These are phyloP conservation scores for Cladophialophora psammophila DNA, from an alignment of 2,329 filamentous ascomycete genomes.

Conservation along the genomic window DNA sequence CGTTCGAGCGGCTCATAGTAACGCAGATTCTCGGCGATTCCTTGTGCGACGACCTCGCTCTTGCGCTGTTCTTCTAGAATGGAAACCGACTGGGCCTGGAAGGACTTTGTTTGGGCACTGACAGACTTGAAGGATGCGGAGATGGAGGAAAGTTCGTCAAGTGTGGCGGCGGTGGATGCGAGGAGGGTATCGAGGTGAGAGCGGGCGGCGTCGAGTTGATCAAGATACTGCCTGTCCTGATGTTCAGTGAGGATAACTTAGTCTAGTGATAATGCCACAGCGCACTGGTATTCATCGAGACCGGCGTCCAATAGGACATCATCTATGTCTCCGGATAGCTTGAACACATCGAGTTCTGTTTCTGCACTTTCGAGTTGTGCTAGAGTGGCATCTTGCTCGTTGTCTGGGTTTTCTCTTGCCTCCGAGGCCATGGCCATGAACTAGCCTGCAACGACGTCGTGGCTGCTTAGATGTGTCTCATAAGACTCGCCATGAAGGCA, in stretches of 20 bases:
- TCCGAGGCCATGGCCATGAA: conserved; percentile 22
- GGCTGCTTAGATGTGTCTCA: conserved; percentile 5
- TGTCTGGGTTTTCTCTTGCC: conserved; percentile 4
- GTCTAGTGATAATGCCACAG: conserved; percentile 21
- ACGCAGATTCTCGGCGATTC: conserved; percentile 86
- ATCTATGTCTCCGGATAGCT: conserved; percentile 67
- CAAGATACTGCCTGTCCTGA: conserved; percentile 72
- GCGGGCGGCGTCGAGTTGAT: conserved; percentile 81
- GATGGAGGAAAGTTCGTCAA: conserved; percentile 77
- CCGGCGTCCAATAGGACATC: conserved; percentile 78
- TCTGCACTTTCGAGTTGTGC: conserved; percentile 40
- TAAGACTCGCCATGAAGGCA: conserved; percentile 4
- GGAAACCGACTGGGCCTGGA: conserved; percentile 90
- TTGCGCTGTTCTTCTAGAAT: conserved; percentile 82
- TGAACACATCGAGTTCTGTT: conserved; percentile 65
- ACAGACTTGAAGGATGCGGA: conserved; percentile 88
- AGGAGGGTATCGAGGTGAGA: conserved; percentile 82
- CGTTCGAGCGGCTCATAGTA: conserved; percentile 95
- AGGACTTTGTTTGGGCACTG: conserved; percentile 88
- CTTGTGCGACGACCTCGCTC: conserved; percentile 78
- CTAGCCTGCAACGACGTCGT: not conserved
- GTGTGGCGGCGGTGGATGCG: conserved; percentile 75
- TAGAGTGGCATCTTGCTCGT: conserved; percentile 30
- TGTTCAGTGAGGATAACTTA: conserved; percentile 26
- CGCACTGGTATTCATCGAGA: conserved; percentile 83